Evolutionary conservation across 2,329 filamentous ascomycete species (phyloP).

Genomic region (Tolypocladium nubicola): DNA sequence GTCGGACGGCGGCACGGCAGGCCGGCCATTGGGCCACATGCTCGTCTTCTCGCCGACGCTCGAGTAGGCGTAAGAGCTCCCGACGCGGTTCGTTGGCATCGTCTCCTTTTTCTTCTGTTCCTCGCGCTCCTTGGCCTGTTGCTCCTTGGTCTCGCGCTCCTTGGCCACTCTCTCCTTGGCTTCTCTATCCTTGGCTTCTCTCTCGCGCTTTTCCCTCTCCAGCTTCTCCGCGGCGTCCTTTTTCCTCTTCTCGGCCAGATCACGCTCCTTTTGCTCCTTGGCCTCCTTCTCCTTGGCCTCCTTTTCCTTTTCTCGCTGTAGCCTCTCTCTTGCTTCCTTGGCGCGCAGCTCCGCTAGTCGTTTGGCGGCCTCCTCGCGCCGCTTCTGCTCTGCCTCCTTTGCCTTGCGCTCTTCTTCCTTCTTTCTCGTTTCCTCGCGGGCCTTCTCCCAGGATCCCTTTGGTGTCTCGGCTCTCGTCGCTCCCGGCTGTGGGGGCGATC

Average conservation of each 20-base stretch:
- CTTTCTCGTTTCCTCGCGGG: constrained; percentile 53
- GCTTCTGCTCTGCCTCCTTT: constrained; percentile 50
- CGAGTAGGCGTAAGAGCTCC: constrained; percentile 50
- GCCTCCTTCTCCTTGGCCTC: constrained; percentile 26
- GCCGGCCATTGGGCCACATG: constrained; percentile 57
- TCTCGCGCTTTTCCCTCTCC: constrained; percentile 11
- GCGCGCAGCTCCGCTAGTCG: constrained; percentile 44
- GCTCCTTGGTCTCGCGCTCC: constrained; percentile 16
- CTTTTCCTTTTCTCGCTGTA: constrained; percentile 28
- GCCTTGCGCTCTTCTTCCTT: constrained; percentile 54
- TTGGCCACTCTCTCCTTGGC: constrained; percentile 19
- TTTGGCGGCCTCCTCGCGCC: constrained; percentile 43
- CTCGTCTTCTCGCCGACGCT: constrained; percentile 59
- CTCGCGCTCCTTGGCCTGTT: constrained; percentile 19
- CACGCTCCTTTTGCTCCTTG: constrained; percentile 24
- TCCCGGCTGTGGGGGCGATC: constrained; percentile 11
- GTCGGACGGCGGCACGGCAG: constrained; percentile 24
- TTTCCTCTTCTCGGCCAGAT: constrained; percentile 14
- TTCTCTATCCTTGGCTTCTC: constrained; percentile 18
- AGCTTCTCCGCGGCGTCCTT: constrained; percentile 11
- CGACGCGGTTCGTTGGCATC: constrained; percentile 26
- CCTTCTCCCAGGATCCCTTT: constrained; percentile 55
- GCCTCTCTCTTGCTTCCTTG: constrained; percentile 39
- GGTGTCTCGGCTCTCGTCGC: constrained; percentile 13
- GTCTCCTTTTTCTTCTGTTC: constrained; percentile 17